These are phyloP conservation scores for Heracleum sosnowskyi DNA, from an alignment of 129 eudicot genomes.

Conservation along the genomic window DNA sequence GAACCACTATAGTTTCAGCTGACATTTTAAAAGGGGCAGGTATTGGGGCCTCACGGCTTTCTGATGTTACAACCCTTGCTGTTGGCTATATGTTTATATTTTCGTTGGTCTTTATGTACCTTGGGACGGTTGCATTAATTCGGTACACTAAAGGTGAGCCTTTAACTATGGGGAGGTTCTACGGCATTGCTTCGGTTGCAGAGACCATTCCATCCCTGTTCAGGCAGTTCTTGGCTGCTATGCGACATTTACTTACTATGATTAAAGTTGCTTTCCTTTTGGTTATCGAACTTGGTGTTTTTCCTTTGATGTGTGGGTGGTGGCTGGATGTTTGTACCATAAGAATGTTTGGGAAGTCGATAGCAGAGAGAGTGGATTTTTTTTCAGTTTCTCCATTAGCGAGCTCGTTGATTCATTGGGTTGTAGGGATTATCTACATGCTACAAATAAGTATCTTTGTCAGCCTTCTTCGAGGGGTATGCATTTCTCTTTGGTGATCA, in stretches of 20 bases:
- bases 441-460: slow-evolving; percentile 87
- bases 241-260: slow-evolving; percentile 93
- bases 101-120: slow-evolving; percentile 53
- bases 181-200: slow-evolving; percentile 69
- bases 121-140: slow-evolving; percentile 60
- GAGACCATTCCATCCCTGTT: slow-evolving; percentile 80
- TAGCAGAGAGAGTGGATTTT: slow-evolving; percentile 74
- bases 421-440: slow-evolving; percentile 94
- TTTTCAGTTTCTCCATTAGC: slow-evolving; percentile 78
- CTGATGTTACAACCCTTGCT: slow-evolving; percentile 89
- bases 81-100: slow-evolving; percentile 80
- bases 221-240: slow-evolving; percentile 83
- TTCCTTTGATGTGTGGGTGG: slow-evolving; percentile 98
- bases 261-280: slow-evolving; percentile 84
- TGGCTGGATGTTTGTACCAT: slow-evolving; percentile 94
- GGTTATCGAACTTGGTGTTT: slow-evolving; percentile 90
- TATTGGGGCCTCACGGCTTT: slow-evolving; percentile 48
- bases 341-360: slow-evolving; percentile 91
- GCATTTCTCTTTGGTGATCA: neutral
- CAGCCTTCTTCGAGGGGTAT: slow-evolving; percentile 96
- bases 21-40: slow-evolving; percentile 55
- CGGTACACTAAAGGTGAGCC: slow-evolving; percentile 82
- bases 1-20: slow-evolving; percentile 34
- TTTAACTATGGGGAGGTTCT: slow-evolving; percentile 76
- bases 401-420: slow-evolving; percentile 94